phyloP scores from a whole-genome alignment of 352 stramenopile species.

The Phytophthora foliorum region DNA sequence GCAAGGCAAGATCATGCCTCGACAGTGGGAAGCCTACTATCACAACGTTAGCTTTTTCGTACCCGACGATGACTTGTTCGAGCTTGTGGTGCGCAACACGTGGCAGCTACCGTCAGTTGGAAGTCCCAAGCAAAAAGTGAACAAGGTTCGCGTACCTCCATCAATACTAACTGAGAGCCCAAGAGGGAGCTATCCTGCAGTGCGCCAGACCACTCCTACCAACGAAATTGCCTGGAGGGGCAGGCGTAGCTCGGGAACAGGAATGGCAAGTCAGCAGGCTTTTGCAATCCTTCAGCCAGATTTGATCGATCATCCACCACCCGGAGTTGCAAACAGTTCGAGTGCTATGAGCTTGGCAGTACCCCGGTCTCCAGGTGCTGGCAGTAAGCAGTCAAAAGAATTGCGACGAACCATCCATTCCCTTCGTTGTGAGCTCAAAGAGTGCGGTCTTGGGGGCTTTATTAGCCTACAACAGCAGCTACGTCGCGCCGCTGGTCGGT shows the following conservation, averaged over 20 bases:
- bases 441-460: conserved; percentile 76
- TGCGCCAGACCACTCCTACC: conserved; percentile 29
- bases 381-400: conserved; percentile 66
- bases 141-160: conserved; percentile 9
- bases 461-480: conserved; percentile 83
- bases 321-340: conserved; percentile 8
- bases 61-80: conserved; percentile 91
- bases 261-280: conserved; percentile 63
- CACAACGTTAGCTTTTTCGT: conserved; percentile 91
- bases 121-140: conserved; percentile 7
- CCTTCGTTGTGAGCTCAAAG: conserved; percentile 63
- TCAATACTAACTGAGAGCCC: conserved; percentile 12
- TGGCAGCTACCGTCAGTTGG: conserved; percentile 59
- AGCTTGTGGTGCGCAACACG: conserved; percentile 90
- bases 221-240: conserved; percentile 21
- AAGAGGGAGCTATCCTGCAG: conserved; percentile 4
- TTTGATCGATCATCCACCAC: conserved; percentile 43
- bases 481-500: conserved; percentile 49
- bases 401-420: conserved; percentile 66
- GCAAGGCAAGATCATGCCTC: conserved; percentile 47
- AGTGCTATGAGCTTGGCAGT: conserved; percentile 21
- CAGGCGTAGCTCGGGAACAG: conserved; percentile 34
- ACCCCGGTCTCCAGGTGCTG: conserved; percentile 21
- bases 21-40: conserved; percentile 89
- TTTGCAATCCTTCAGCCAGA: conserved; percentile 75